Evolutionary conservation across 495 filamentous ascomycete genomes (phyloP).

Genomic region (Xylaria acuta): DNA sequence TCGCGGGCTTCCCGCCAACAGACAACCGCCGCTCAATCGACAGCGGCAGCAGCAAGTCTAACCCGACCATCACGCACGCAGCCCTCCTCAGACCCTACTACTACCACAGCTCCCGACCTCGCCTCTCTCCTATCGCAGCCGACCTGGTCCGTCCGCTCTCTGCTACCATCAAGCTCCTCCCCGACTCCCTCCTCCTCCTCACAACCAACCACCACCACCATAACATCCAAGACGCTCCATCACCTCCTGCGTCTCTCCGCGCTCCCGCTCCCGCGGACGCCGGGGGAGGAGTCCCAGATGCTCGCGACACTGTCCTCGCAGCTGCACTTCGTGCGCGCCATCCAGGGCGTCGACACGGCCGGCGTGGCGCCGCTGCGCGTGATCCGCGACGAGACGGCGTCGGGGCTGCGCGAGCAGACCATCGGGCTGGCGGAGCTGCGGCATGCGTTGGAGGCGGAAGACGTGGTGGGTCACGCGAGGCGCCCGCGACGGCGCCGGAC

Average conservation of each 20-base stretch:
- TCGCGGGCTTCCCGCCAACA: constrained; percentile 5
- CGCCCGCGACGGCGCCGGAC: constrained; percentile 51
- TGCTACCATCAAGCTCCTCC: constrained; percentile 64
- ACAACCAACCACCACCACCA: constrained; percentile 48
- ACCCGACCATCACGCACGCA: constrained; percentile 25
- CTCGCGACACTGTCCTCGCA: constrained; percentile 78
- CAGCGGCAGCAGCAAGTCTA: constrained; percentile 23
- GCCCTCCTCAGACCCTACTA: constrained; percentile 25
- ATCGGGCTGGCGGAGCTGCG: constrained; percentile 49
- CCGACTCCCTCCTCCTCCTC: constrained; percentile 37
- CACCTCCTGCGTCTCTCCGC: constrained; percentile 93
- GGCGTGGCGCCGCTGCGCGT: constrained; percentile 73
- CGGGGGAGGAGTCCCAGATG: constrained; percentile 66
- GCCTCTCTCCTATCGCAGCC: constrained; percentile 67
- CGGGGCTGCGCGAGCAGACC: constrained; percentile 48
- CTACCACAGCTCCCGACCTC: constrained; percentile 3
- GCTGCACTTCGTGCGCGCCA: constrained; percentile 83
- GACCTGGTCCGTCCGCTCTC: constrained; percentile 83
- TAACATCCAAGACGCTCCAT: constrained; percentile 61
- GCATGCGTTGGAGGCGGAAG: constrained; percentile 49
- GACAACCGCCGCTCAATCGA: neutral
- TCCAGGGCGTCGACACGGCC: constrained; percentile 78
- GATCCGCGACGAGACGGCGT: constrained; percentile 80
- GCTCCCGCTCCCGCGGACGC: constrained; percentile 71
- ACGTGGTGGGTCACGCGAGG: constrained; percentile 48